Conservation (phyloP, 768 basidiomycete genomes). For the Cystofilobasidium capitatum region DNA sequence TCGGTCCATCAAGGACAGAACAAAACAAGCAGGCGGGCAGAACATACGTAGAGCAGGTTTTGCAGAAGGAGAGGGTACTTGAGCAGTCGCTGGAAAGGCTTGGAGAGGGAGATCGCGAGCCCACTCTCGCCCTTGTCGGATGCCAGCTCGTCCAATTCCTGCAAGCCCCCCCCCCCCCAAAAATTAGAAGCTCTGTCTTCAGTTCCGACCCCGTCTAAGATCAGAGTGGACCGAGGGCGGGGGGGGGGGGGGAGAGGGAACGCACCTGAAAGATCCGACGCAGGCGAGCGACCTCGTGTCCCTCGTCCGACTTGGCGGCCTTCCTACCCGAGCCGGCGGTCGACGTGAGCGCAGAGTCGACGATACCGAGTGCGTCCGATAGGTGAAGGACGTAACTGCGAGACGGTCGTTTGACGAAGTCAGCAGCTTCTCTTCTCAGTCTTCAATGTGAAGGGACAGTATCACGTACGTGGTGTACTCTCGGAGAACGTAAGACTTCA, state of each 20-base stretch:
- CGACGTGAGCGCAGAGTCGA: slow-evolving; percentile 25
- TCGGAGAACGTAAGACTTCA: slow-evolving; percentile 79
- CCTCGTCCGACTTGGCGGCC: slow-evolving; percentile 13
- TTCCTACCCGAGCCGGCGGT: background rate
- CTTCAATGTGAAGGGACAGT: background rate
- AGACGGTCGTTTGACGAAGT: slow-evolving; percentile 5
- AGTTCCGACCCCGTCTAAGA: background rate
- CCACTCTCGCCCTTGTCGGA: slow-evolving; percentile 85
- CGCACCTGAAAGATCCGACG: slow-evolving; percentile 19
- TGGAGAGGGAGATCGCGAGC: slow-evolving; percentile 85
- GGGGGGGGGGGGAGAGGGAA: background rate
- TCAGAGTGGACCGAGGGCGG: background rate
- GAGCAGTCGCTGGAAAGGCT: slow-evolving; percentile 83
- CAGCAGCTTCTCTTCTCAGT: background rate
- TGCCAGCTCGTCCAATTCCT: slow-evolving; percentile 65
- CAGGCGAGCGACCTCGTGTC: slow-evolving; percentile 12
- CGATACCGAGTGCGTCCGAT: slow-evolving; percentile 27
- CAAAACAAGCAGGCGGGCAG: background rate
- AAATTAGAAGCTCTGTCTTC: too few relatives aligned
- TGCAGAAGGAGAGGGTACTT: slow-evolving; percentile 98
- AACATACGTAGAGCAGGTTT: slow-evolving; percentile 64
- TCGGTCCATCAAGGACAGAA: background rate
- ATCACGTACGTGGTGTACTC: slow-evolving; percentile 51
- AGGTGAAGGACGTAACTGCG: slow-evolving; percentile 26
- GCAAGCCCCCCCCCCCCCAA: slow-evolving; percentile 15